Base-by-base conservation (phyloP, 306 rosid species). In the Lathyrus oleraceus region DNA sequence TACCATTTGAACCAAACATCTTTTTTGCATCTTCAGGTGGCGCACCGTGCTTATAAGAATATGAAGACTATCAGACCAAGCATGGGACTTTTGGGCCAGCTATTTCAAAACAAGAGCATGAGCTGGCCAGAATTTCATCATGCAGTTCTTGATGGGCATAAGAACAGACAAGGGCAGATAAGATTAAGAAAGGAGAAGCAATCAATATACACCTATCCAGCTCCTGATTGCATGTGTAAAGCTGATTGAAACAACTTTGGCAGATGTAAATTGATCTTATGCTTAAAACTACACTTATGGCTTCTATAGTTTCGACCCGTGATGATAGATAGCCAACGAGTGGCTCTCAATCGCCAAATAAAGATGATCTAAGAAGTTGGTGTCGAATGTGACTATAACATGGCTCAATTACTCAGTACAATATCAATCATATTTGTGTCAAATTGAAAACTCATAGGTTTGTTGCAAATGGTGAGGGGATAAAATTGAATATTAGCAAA, bases 151-250 rank as follows among this genome's bases (percentile, higher is more conserved):
- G 87, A 84, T 23, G 99, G 97, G 62, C 99, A 94, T 61, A 75
- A 71, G 78, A 88, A 79, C 81, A 87, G 97, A 79, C 99, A 86
- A 79, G 96, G 99, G 42, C 89, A 88, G 49, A 69, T 91, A 82
- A 86, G 97, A 78, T 62, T 91, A 53, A 86, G 96, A 72, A 94
- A 91, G 76, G 86, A 87, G 57, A 94, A 83, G 83, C 97, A 94
- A 66, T 94, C 99, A 11, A 85, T 94, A 38, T 94, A 91, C 70
- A 94, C 99, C 1, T 94, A 94, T 70, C 99, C 99, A 58, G 90
- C 92, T 67, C 99, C 97, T 23, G 96, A 94, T 73, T 94, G 99
- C 86, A 91, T 94, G 90, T 94, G 97, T 76, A 78, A 73, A 58
- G 82, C 81, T 90, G 72, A 83, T 45, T 49, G 75, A 47, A 66